Evolutionary conservation across 495 filamentous ascomycete species (phyloP).

Genomic region (Hyphodiscus hymeniophilus): DNA sequence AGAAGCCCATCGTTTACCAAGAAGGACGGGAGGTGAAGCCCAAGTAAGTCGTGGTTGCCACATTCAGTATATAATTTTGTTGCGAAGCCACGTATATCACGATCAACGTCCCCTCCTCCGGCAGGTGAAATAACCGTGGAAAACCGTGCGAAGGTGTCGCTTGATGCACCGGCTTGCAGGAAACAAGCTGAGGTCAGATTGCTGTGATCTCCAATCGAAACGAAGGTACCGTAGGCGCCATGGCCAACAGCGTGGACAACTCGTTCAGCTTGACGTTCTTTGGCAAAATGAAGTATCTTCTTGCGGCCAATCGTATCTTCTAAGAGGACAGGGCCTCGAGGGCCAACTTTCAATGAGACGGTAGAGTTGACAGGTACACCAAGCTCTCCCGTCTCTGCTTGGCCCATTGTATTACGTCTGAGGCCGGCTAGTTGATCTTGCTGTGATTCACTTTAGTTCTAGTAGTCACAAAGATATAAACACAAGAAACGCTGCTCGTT

Average conservation of each 20-base stretch:
- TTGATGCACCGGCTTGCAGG: slow-evolving; percentile 28
- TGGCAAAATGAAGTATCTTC: slow-evolving; percentile 52
- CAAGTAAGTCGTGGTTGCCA: slow-evolving; percentile 33
- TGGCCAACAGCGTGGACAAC: slow-evolving; percentile 50
- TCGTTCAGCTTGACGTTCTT: slow-evolving; percentile 44
- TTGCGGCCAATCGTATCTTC: slow-evolving; percentile 53
- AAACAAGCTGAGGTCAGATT: slow-evolving; percentile 47
- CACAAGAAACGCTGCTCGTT: background rate
- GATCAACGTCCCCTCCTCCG: slow-evolving; percentile 41
- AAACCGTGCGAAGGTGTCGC: slow-evolving; percentile 43
- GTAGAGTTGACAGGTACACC: background rate
- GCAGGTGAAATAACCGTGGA: slow-evolving; percentile 45
- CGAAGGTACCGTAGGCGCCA: slow-evolving; percentile 50
- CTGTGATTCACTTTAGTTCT: background rate
- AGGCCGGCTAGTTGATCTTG: background rate
- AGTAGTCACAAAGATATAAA: background rate
- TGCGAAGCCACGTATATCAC: slow-evolving; percentile 48
- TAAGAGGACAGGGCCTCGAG: slow-evolving; percentile 44
- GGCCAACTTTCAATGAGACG: slow-evolving; percentile 34
- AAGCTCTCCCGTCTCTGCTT: background rate
- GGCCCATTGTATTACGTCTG: background rate
- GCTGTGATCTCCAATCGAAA: slow-evolving; percentile 45
- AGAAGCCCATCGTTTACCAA: slow-evolving; percentile 43
- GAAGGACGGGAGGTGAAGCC: slow-evolving; percentile 40
- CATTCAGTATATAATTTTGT: slow-evolving; percentile 41